These are phyloP conservation scores for Xylaria grammica DNA, from an alignment of 495 filamentous ascomycete genomes.

Conservation along the genomic window DNA sequence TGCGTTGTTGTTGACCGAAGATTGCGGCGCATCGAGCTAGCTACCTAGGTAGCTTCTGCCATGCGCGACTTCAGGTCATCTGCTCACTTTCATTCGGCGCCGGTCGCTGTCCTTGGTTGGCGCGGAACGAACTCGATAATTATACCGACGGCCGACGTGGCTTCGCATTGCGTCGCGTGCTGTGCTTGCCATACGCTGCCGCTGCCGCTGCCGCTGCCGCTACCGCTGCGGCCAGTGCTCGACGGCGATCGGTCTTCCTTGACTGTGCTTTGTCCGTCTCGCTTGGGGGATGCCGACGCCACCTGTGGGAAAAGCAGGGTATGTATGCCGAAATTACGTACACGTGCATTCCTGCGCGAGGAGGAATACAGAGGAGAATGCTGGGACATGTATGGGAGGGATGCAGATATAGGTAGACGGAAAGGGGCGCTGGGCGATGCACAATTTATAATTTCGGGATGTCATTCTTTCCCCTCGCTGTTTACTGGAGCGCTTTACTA, in stretches of 20 bases:
- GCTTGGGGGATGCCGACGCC: too few relatives aligned
- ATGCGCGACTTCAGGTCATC: neutral
- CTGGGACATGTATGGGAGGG: neutral
- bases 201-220: too few relatives aligned
- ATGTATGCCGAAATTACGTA: too few relatives aligned
- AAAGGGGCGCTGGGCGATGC: neutral
- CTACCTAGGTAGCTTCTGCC: too few relatives aligned
- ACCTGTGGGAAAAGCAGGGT: too few relatives aligned
- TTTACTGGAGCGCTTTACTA: neutral
- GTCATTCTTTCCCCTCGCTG: neutral
- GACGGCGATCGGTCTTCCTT: too few relatives aligned
- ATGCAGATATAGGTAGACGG: neutral
- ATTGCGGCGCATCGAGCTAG: too few relatives aligned
- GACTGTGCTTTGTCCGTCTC: too few relatives aligned
- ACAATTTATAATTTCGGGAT: neutral
- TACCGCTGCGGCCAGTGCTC: too few relatives aligned
- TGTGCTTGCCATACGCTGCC: neutral
- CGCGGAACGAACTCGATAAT: neutral
- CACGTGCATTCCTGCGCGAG: neutral
- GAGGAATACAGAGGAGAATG: neutral
- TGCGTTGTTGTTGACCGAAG: too few relatives aligned
- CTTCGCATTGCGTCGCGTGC: conserved; percentile 1
- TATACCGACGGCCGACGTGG: neutral
- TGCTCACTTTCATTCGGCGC: neutral
- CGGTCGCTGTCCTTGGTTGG: neutral